Conservation (phyloP, 371 early-diverging fungal genomes). For the Mucor piriformis region DNA sequence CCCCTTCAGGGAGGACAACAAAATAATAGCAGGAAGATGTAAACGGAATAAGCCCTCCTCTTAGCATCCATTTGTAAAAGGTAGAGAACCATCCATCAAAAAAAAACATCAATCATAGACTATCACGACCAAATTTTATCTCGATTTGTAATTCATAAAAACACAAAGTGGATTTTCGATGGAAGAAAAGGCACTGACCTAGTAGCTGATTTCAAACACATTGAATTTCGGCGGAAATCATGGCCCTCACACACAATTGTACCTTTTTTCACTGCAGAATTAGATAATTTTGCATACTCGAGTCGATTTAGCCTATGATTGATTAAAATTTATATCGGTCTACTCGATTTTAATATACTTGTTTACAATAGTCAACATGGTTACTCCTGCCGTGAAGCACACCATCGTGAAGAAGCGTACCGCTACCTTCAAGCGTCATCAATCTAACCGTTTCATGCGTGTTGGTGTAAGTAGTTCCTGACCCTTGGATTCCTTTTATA, state of each 20-base stretch:
- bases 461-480: slow-evolving; percentile 73
- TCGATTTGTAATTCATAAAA: not conserved
- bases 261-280: no score
- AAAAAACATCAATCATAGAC: not conserved
- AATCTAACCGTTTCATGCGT: slow-evolving; percentile 98
- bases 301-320: not conserved
- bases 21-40: slow-evolving; percentile 10
- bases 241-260: no score
- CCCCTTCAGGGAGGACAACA: not conserved
- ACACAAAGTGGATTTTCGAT: no score
- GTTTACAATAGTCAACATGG: slow-evolving; percentile 58
- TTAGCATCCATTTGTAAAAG: slow-evolving; percentile 29
- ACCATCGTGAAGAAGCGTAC: slow-evolving; percentile 99
- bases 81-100: slow-evolving; percentile 16
- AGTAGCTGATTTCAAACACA: no score
- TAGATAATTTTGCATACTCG: no score
- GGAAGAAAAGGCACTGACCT: not conserved
- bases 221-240: no score
- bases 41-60: slow-evolving; percentile 16
- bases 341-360: not conserved
- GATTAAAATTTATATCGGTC: not conserved
- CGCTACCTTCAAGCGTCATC: slow-evolving; percentile 97
- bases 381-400: slow-evolving; percentile 89
- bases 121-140: not conserved
- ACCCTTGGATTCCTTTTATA: no score